phyloP scores from a whole-genome alignment of 495 filamentous ascomycete species.

The Penicillium bovifimosum region DNA sequence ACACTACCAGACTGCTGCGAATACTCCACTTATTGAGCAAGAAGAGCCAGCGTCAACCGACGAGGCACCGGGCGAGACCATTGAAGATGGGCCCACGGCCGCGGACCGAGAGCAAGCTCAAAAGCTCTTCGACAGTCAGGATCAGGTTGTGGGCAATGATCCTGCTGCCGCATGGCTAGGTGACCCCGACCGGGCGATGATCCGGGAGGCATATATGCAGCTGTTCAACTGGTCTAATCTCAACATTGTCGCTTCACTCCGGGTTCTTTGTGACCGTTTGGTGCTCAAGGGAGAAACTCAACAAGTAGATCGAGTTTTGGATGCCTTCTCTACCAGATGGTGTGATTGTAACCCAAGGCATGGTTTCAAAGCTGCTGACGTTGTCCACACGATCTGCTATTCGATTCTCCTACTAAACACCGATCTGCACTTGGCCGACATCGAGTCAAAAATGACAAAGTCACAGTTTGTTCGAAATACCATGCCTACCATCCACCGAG shows the following conservation, averaged over 20 bases:
- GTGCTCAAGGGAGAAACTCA: constrained; percentile 90
- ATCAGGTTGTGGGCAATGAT: constrained; percentile 68
- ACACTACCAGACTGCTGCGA: constrained; percentile 46
- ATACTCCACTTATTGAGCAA: constrained; percentile 32
- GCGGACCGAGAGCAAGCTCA: constrained; percentile 65
- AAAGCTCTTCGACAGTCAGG: constrained; percentile 81
- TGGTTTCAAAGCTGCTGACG: constrained; percentile 85
- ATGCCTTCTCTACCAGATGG: constrained; percentile 83
- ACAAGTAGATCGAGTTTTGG: constrained; percentile 90
- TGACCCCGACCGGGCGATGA: constrained; percentile 57
- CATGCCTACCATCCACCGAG: constrained; percentile 77
- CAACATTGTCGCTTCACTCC: constrained; percentile 74
- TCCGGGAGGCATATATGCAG: constrained; percentile 82
- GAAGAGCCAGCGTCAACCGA: constrained; percentile 24
- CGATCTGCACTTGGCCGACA: constrained; percentile 90
- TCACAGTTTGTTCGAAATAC: constrained; percentile 95
- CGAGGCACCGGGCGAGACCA: constrained; percentile 19
- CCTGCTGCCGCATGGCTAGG: constrained; percentile 88
- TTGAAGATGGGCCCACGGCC: constrained; percentile 43
- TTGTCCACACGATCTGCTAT: constrained; percentile 96
- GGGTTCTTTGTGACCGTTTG: constrained; percentile 75
- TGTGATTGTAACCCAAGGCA: constrained; percentile 91
- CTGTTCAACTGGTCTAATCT: constrained; percentile 80
- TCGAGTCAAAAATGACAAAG: constrained; percentile 92
- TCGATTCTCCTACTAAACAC: constrained; percentile 94